Evolutionary conservation across 306 rosid species (phyloP), one percentile per base, ranked within the genome.

Genomic region (Sesbania bispinosa): DNA sequence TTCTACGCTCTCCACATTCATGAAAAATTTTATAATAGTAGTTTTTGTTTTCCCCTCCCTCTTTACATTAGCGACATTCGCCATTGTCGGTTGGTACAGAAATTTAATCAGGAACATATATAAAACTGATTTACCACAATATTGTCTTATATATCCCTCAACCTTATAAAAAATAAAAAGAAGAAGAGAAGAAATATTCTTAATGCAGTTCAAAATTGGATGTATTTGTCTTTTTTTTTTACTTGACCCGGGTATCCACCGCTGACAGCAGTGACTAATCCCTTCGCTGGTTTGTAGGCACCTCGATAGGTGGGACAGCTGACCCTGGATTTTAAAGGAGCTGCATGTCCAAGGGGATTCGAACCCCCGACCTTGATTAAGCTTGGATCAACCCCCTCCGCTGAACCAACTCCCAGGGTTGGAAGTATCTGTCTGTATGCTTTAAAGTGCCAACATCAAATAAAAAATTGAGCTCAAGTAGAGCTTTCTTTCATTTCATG

Each of bases 61-160:
- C 7, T 75, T 75, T 79, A 75, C 77, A n/a, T 46, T 60, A 46
- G 29, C 68, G 18, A 84, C 81, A 86, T 86, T 85, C 86, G 78
- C 73, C 19, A 46, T 7, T 62, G 92, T 89, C 85, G 84, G 83
- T 75, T 9, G 81, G 67, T 67, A 13, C 55, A 42, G 39, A 16
- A 55, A 1, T 32, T 69, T 76, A 77, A 77, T 77, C 73, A 79
- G 26, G 41, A 55, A 16, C 38, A 54, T n/a, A n/a, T n/a, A n/a
- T 24, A 63, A 48, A 11, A 30, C 72, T 62, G 65, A 26, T 54
- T 76, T 48, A 59, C 54, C 55, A 51, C 38, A n/a, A n/a, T n/a
- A n/a, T n/a, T 66, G 50, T 74, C 79, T 43, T 46, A 24, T 67
- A 33, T 53, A 15, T 43, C 51, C 77, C 29, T 64, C 29, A 53